phyloP scores from a whole-genome alignment of 352 stramenopile species.

The Phytophthora nicotianae region DNA sequence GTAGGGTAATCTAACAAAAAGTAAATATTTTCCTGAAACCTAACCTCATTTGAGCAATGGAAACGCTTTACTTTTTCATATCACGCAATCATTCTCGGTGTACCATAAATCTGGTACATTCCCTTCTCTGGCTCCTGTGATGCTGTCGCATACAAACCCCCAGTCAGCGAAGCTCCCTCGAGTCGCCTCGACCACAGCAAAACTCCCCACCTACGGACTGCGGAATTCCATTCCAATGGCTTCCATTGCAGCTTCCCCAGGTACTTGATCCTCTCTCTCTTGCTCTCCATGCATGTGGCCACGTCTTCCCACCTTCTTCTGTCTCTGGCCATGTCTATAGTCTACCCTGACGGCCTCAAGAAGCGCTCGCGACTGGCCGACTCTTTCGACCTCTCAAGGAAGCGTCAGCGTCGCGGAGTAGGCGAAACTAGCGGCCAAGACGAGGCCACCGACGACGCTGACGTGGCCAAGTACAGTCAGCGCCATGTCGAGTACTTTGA shows the following conservation, averaged over 20 bases:
- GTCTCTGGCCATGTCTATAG: slow-evolving; percentile 7
- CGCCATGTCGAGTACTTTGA: slow-evolving; percentile 90
- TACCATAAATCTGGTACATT: neutral
- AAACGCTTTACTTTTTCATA: too few relatives aligned
- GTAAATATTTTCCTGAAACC: too few relatives aligned
- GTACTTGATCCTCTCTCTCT: slow-evolving; percentile 7
- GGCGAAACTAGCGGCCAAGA: slow-evolving; percentile 23
- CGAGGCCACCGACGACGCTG: slow-evolving; percentile 36
- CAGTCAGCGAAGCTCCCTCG: slow-evolving; percentile 4
- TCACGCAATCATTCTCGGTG: neutral
- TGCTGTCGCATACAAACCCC: slow-evolving; percentile 11
- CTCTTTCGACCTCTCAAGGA: slow-evolving; percentile 56
- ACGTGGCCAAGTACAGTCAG: slow-evolving; percentile 86
- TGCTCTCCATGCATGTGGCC: neutral
- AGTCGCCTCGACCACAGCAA: slow-evolving; percentile 18
- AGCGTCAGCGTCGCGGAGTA: slow-evolving; percentile 52
- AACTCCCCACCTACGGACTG: slow-evolving; percentile 13
- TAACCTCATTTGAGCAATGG: too few relatives aligned
- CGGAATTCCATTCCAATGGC: slow-evolving; percentile 44
- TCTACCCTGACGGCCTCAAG: slow-evolving; percentile 70
- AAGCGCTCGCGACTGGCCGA: slow-evolving; percentile 75
- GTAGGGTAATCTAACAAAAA: too few relatives aligned
- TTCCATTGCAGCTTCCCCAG: slow-evolving; percentile 76
- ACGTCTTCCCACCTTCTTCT: neutral
- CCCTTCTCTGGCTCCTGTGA: slow-evolving; percentile 11